Conservation (phyloP, 192 early-diverging fungal genomes). For the Obelidium mucronatum region DNA sequence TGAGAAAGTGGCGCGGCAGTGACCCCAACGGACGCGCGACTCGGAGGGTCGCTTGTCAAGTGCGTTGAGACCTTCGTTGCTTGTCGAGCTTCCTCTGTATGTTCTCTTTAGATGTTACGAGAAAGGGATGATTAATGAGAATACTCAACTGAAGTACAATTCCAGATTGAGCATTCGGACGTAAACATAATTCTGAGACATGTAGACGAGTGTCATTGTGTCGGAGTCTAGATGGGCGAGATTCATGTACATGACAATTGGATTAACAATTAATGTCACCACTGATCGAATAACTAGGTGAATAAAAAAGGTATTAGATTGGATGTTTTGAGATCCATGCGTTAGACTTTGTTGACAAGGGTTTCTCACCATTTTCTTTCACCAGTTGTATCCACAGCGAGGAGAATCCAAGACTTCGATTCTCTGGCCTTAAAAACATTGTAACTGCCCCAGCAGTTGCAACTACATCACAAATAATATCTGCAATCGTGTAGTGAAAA, state of each 20-base stretch:
- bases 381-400: conserved; percentile 4
- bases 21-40: too few species aligned
- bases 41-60: too few species aligned
- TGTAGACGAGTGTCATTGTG: not conserved
- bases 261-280: not conserved
- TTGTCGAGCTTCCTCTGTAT: too few species aligned
- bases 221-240: not conserved
- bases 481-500: conserved; percentile 16
- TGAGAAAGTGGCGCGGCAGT: too few species aligned
- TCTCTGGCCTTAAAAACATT: conserved; percentile 10
- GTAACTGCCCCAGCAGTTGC: not conserved
- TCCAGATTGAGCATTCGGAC: conserved; percentile 3
- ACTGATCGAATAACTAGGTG: not conserved
- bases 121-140: too few species aligned
- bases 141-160: conserved; percentile 9
- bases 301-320: not conserved
- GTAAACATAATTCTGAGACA: conserved; percentile 1
- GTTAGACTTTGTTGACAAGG: not conserved
- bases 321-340: too few species aligned
- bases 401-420: not conserved
- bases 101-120: too few species aligned
- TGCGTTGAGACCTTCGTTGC: too few species aligned
- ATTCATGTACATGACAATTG: not conserved
- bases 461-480: conserved; percentile 16
- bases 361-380: not conserved